Conservation (phyloP, 805 yeast genomes). For the Zygosaccharomyces bisporus region DNA sequence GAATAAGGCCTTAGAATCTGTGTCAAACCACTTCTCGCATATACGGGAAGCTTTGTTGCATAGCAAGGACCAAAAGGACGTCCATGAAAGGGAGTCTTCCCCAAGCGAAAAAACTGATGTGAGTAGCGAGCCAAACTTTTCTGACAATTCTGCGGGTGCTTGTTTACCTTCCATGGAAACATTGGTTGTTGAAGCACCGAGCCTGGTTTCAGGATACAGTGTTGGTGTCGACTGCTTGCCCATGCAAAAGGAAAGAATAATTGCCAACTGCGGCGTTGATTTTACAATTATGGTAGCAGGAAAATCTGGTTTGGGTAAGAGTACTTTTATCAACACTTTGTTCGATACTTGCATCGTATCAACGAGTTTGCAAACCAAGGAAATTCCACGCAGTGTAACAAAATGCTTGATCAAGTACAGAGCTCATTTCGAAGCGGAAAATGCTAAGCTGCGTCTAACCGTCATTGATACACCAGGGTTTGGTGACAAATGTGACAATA, state of each 20-base stretch:
- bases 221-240: constrained; percentile 33
- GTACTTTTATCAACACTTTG: constrained; percentile 76
- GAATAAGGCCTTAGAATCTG: neutral
- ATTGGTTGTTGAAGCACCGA: constrained; percentile 3
- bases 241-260: constrained; percentile 29
- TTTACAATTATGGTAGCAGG: constrained; percentile 86
- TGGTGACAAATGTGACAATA: constrained; percentile 66
- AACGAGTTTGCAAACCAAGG: constrained; percentile 42
- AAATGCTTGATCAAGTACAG: constrained; percentile 34
- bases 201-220: constrained; percentile 3
- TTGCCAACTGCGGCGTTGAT: constrained; percentile 57
- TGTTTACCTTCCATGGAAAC: constrained; percentile 5
- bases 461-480: constrained; percentile 75
- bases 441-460: constrained; percentile 55
- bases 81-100: neutral
- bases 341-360: constrained; percentile 50
- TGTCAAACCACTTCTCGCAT: neutral
- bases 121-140: neutral
- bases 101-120: constrained; percentile 3
- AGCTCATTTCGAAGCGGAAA: constrained; percentile 57
- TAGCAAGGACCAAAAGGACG: neutral
- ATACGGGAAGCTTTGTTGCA: neutral
- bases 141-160: neutral
- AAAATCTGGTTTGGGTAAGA: constrained; percentile 79
- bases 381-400: constrained; percentile 32